Evolutionary conservation across 495 filamentous ascomycete species (phyloP).

Genomic region (Wilcoxina mikolae): DNA sequence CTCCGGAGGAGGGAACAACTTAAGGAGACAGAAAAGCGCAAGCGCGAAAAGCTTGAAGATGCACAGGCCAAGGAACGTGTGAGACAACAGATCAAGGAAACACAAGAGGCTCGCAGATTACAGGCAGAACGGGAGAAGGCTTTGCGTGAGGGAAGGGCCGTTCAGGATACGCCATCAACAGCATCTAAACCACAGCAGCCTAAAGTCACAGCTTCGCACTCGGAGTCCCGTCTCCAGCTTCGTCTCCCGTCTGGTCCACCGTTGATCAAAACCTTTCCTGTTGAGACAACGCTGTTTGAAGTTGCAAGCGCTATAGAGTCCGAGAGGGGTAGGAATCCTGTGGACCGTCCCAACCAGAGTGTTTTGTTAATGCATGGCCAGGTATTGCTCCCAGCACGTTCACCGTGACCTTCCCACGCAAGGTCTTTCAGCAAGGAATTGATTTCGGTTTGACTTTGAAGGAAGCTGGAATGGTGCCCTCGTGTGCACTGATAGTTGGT

Average conservation of each 20-base stretch:
- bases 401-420: slow-evolving; percentile 71
- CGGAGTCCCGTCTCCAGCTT: slow-evolving; percentile 66
- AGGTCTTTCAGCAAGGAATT: slow-evolving; percentile 54
- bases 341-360: no score
- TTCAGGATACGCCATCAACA: slow-evolving; percentile 15
- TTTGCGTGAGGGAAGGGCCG: slow-evolving; percentile 54
- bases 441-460: slow-evolving; percentile 86
- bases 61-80: slow-evolving; percentile 72
- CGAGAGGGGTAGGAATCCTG: slow-evolving; percentile 22
- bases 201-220: slow-evolving; percentile 48
- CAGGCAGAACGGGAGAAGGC: slow-evolving; percentile 77
- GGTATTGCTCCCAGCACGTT: slow-evolving; percentile 57
- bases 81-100: slow-evolving; percentile 79
- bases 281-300: slow-evolving; percentile 83
- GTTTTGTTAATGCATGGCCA: slow-evolving; percentile 9
- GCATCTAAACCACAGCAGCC: slow-evolving; percentile 35
- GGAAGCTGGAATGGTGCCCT: slow-evolving; percentile 80
- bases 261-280: slow-evolving; percentile 67
- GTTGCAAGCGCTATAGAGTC: slow-evolving; percentile 56
- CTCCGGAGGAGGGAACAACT: slow-evolving; percentile 72
- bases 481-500: slow-evolving; percentile 68
- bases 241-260: slow-evolving; percentile 49
- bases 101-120: slow-evolving; percentile 68
- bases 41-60: slow-evolving; percentile 77
- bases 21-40: slow-evolving; percentile 74